These are phyloP conservation scores for Moesziomyces antarcticus DNA, from an alignment of 1,284 basidiomycete species.

Conservation along the genomic window DNA sequence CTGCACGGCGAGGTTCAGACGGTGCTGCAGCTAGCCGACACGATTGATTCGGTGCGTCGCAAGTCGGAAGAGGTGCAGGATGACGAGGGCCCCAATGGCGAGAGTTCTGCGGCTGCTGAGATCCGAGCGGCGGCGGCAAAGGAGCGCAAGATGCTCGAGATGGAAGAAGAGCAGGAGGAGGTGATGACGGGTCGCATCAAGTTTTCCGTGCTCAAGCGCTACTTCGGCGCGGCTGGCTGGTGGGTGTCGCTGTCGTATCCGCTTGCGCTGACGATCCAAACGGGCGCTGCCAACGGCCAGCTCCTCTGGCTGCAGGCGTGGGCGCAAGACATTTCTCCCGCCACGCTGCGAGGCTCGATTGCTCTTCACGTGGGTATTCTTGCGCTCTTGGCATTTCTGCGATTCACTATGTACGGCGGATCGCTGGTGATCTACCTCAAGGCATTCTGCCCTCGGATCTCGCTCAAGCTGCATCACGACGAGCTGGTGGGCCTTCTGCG, in stretches of 20 bases:
- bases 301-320: conserved; percentile 16
- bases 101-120: conserved; percentile 5
- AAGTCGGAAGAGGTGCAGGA: conserved; percentile 4
- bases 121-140: conserved; percentile 11
- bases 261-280: conserved; percentile 1
- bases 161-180: conserved; percentile 17
- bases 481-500: conserved; percentile 17
- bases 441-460: background rate
- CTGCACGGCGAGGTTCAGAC: background rate
- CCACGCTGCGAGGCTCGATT: conserved; percentile 7
- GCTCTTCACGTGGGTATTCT: conserved; percentile 6
- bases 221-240: conserved; percentile 13
- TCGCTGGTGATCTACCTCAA: conserved; percentile 6
- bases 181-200: conserved; percentile 8
- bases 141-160: conserved; percentile 9
- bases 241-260: conserved; percentile 1
- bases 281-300: conserved; percentile 8
- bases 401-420: conserved; percentile 2
- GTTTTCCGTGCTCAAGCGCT: conserved; percentile 8
- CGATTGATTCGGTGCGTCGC: conserved; percentile 12
- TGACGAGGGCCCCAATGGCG: background rate
- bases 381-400: background rate
- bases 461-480: conserved; percentile 16
- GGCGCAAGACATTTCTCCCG: conserved; percentile 9
- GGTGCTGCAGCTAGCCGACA: conserved; percentile 6